A percentile compares a stretch with the other conserved stretches of the same genome.
Conservation (phyloP, 2,329 filamentous ascomycete genomes). For the Coniochaeta sp. region DNA sequence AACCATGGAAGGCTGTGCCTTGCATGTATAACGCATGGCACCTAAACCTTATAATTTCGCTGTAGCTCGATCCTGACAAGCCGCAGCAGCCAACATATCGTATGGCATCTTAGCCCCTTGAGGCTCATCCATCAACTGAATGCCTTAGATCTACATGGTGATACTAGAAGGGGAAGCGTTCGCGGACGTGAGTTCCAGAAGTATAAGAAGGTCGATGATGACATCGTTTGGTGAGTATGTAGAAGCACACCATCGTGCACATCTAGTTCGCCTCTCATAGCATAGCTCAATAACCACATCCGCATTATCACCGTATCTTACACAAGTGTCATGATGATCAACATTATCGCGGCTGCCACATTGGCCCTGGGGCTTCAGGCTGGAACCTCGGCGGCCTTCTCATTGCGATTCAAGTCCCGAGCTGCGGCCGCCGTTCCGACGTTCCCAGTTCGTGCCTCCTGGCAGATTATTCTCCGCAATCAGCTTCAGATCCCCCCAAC, state of each 20-base stretch:
- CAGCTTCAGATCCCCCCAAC: conserved; percentile 30
- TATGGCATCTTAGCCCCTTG: not conserved
- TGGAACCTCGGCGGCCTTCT: not conserved
- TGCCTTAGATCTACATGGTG: not conserved
- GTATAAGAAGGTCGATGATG: not conserved
- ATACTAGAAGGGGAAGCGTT: too few relatives aligned
- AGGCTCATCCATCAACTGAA: not conserved
- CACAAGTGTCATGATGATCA: not conserved
- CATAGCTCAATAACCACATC: not conserved
- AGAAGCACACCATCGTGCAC: not conserved
- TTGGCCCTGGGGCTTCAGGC: not conserved
- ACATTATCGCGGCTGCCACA: not conserved
- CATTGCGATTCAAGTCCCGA: not conserved
- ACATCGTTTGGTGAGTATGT: not conserved
- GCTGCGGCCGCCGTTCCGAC: not conserved
- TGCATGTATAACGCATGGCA: not conserved
- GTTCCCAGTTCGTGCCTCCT: conserved; percentile 35
- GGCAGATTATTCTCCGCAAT: conserved; percentile 53
- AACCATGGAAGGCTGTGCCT: not conserved
- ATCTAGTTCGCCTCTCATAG: too few relatives aligned
- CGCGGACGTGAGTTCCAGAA: not conserved
- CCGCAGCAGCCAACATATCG: not conserved
- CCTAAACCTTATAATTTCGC: not conserved
- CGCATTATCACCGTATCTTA: not conserved
- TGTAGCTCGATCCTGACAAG: not conserved